Conservation (phyloP, 2,329 filamentous ascomycete species). For the Aspergillus uvarum region DNA sequence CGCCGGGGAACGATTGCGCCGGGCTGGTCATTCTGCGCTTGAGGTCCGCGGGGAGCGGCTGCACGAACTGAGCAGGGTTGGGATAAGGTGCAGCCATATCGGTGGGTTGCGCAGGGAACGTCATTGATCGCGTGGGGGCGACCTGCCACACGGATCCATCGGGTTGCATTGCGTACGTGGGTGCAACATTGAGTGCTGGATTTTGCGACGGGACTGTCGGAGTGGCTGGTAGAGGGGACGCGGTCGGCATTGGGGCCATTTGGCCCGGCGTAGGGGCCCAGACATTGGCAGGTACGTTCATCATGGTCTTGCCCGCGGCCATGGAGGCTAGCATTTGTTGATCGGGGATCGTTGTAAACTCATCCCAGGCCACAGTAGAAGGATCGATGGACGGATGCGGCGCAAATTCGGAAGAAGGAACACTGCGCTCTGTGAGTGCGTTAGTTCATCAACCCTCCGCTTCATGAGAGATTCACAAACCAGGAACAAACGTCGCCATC, state of each 20-base stretch:
- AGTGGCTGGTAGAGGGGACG: conserved; percentile 29
- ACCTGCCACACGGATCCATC: conserved; percentile 40
- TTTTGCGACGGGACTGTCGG: conserved; percentile 34
- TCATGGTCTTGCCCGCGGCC: conserved; percentile 33
- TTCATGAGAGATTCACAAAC: conserved; percentile 26
- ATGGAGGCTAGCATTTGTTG: conserved; percentile 37
- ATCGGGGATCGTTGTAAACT: conserved; percentile 38
- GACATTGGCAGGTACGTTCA: conserved; percentile 33
- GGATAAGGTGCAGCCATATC: conserved; percentile 29
- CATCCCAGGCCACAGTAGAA: conserved; percentile 37
- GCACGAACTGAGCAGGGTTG: conserved; percentile 31
- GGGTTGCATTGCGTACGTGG: conserved; percentile 35
- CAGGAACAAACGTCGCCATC: conserved; percentile 37
- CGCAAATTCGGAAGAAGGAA: conserved; percentile 30
- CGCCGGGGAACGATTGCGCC: conserved; percentile 26
- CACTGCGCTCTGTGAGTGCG: conserved; percentile 26
- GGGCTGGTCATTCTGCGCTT: conserved; percentile 41
- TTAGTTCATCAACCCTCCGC: not conserved
- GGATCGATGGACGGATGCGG: conserved; percentile 34
- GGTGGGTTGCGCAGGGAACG: conserved; percentile 31
- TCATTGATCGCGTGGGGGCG: conserved; percentile 34
- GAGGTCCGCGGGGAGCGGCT: conserved; percentile 32
- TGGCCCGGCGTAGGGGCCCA: conserved; percentile 32
- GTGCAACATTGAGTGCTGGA: conserved; percentile 30
- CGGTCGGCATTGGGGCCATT: conserved; percentile 28